These are phyloP conservation scores for Serendipita sp. DNA, from an alignment of 768 basidiomycete genomes.

Conservation along the genomic window DNA sequence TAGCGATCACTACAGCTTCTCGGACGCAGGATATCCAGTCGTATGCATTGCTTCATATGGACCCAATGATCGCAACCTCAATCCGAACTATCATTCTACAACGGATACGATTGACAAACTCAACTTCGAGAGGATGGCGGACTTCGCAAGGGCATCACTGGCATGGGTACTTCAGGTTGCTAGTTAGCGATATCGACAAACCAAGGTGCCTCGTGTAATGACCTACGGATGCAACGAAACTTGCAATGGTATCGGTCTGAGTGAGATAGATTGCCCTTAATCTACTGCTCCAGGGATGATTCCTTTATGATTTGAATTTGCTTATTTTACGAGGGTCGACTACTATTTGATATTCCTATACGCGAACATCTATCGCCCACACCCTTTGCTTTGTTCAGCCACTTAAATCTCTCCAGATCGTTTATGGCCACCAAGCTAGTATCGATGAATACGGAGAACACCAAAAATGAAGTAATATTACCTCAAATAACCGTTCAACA, in stretches of 20 bases:
- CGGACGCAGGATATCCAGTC: background rate
- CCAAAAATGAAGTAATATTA: constrained; percentile 14
- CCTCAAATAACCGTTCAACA: constrained; percentile 45
- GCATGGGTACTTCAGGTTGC: constrained; percentile 1
- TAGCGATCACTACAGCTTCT: constrained; percentile 5
- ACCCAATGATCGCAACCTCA: background rate
- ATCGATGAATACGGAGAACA: background rate
- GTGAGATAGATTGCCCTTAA: no score
- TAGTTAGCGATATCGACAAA: background rate
- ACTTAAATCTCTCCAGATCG: no score
- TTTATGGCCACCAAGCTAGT: background rate
- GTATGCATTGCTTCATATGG: constrained; percentile 2
- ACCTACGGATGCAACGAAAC: no score
- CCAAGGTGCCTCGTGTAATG: no score
- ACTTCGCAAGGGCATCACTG: background rate
- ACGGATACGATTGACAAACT: background rate
- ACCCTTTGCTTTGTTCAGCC: no score
- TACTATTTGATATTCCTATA: no score
- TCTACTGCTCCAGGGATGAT: no score
- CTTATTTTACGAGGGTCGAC: no score
- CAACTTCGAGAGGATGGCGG: background rate
- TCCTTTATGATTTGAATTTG: no score
- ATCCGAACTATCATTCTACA: background rate
- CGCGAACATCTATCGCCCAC: no score
- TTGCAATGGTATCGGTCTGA: no score